Base-by-base conservation (phyloP, 352 stramenopile genomes). In the Phytophthora hybrid region DNA sequence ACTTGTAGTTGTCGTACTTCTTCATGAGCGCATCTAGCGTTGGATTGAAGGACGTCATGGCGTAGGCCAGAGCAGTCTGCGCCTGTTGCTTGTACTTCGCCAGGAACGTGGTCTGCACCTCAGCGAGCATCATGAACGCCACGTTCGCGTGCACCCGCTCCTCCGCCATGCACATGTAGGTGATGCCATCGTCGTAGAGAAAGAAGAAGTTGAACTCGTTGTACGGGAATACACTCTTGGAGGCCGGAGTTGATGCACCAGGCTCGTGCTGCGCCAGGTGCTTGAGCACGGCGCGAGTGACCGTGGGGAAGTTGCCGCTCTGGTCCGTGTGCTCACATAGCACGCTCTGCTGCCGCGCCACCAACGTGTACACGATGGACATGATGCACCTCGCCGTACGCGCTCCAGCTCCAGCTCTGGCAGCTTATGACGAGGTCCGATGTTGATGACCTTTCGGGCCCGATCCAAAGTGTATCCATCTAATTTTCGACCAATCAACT, bases 151-250 rank as follows among this genome's bases (percentile, higher is more conserved):
- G 80, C 19, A 96, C 87, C n/a, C 83, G 79, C 57, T 90, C 85
- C 54, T 94, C 85, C 1, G 86, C 88, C 87, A 96, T 93, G 63
- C 89, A 96, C 83, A 94, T 91, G 66, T 86, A 96, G 55, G 86
- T 87, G n/a, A 96, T 72, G 0, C 80, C 85, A 23, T 93, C 82
- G 29, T 91, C 83, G 47, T 85, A 63, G 9, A 94, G 80, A 49
- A 94, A 96, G 69, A 93, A 94, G 63, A 94, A 96, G 54, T 93
- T 92, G 77, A 81, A 93, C 23, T 90, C 78, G 68, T 92, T 88
- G 81, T 93, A 93, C 4, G 84, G 80, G 46, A 93, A 92, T 51
- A 94, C 87, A 54, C 86, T 94, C 55, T 86, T 85, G 57, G 70
- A 67, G 0, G 76, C 56, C 21, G 69, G 31, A 11, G 69, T 32